phyloP scores from a whole-genome alignment of 164 flowering plant species.

The Kingdonia uniflora region DNA sequence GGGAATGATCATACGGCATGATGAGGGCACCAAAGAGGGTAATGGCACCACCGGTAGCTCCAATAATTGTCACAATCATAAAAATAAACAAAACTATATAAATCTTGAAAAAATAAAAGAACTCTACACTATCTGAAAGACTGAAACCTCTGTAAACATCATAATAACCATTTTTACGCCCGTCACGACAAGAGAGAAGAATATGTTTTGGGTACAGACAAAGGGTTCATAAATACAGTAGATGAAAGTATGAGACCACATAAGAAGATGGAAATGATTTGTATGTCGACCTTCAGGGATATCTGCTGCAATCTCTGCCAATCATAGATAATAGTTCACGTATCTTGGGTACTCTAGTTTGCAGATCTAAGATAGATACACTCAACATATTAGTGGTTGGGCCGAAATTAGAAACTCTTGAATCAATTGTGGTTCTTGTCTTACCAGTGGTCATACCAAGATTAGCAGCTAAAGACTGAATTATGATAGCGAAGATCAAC shows the following conservation, averaged over 20 bases:
- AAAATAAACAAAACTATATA: not conserved
- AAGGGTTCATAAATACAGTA: no score
- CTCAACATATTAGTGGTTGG: not conserved
- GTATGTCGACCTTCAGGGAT: slow-evolving; percentile 68
- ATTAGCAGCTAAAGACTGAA: slow-evolving; percentile 83
- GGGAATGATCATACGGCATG: slow-evolving; percentile 69
- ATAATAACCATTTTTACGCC: no score
- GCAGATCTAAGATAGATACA: slow-evolving; percentile 45
- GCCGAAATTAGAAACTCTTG: no score
- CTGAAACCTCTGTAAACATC: not conserved
- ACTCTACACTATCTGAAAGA: no score
- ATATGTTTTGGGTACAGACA: no score
- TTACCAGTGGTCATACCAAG: slow-evolving; percentile 81
- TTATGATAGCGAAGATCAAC: slow-evolving; percentile 62
- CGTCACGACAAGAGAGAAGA: no score
- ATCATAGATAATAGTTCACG: slow-evolving; percentile 60
- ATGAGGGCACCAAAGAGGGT: slow-evolving; percentile 96
- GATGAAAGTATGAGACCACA: slow-evolving; percentile 87
- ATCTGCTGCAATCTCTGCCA: slow-evolving; percentile 82
- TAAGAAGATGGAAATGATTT: slow-evolving; percentile 69
- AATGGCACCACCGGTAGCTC: slow-evolving; percentile 82
- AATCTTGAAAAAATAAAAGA: not conserved
- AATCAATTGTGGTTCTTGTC: not conserved
- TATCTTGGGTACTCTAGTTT: slow-evolving; percentile 46
- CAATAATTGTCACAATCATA: slow-evolving; percentile 45